These are phyloP conservation scores for Emmonsiellopsis sp. DNA, from an alignment of 2,329 filamentous ascomycete species.

Conservation along the genomic window DNA sequence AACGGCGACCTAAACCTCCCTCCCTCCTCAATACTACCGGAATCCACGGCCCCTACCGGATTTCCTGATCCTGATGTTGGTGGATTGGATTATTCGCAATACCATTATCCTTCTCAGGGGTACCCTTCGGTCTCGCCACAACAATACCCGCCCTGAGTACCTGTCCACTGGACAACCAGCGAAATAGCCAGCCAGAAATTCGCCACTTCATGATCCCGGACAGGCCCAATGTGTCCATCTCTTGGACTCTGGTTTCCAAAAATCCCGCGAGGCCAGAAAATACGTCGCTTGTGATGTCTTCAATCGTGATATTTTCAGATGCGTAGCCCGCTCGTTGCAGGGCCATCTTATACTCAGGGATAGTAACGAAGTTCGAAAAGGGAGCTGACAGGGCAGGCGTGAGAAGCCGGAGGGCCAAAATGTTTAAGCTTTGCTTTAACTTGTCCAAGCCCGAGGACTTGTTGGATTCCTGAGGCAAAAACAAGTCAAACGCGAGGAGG, in stretches of 20 bases:
- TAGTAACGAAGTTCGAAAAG: conserved; percentile 39
- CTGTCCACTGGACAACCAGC: conserved; percentile 8
- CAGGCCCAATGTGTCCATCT: conserved; percentile 26
- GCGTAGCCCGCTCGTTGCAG: conserved; percentile 42
- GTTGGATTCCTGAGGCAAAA: conserved; percentile 19
- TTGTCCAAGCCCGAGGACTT: conserved; percentile 11
- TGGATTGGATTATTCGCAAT: background rate
- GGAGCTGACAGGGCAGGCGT: conserved; percentile 42
- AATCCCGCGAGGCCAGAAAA: conserved; percentile 42
- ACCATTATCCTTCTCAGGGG: background rate
- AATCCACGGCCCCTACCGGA: background rate
- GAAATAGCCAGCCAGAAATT: conserved; percentile 11
- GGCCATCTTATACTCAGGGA: conserved; percentile 35
- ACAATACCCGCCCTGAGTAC: conserved; percentile 11
- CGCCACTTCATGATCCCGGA: conserved; percentile 13
- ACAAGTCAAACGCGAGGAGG: conserved; percentile 48
- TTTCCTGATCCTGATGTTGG: background rate
- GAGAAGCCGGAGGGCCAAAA: conserved; percentile 31
- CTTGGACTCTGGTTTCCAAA: conserved; percentile 28
- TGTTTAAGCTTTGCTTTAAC: conserved; percentile 15
- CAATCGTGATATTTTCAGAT: conserved; percentile 30
- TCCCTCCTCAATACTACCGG: background rate
- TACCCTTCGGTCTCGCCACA: conserved; percentile 6
- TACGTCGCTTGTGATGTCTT: conserved; percentile 45
- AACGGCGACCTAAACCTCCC: conserved; percentile 46